Base-by-base conservation (phyloP, 805 yeast species). In the Monosporozyma yasuniensis region DNA sequence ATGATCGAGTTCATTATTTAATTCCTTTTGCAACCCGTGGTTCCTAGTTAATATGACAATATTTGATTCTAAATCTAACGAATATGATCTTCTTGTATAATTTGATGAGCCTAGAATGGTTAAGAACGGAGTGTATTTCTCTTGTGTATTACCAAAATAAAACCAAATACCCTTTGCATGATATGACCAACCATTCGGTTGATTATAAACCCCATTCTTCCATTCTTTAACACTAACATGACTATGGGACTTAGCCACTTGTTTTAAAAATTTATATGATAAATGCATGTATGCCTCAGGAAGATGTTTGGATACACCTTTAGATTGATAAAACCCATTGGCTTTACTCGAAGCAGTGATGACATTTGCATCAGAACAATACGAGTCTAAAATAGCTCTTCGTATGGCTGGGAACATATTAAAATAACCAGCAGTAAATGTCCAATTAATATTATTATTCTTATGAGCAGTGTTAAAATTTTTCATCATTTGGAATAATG, bases 111-210 rank as follows among this genome's bases (percentile, higher is more conserved):
- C 99, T 46, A 93, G 75, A 6, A 90, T 79, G 0, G 96, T 87
- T 11, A 87, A 68, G 18, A 83, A 74, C 1, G 97, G 96, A 44
- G 80, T 84, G 16, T 51, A 35, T 12, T 23, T 37, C 5, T 37
- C 47, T 9, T 7, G 7, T 2, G 68, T 73, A 0, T 88, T 84
- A 11, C 72, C 71, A 16, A 27, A 22, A 8, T 78, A 72, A 0
- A 87, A 68, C 98, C 98, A 93, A 4, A 91, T 70, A 1, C 99
- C 99, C 63, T 93, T 93, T 12, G 99, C 98, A 63, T 93, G 99
- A 65, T 93, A 93, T 0, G 97, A 87, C 98, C 99, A 91, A 1
- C 99, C 99, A 27, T 73, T 76, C 0, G 81, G 77, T 7, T 84
- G 77, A 61, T 88, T 87, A 3, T 88, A 96, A 2, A 80, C 71